Conservation (phyloP, 257 asterid species). For the Nicotiana noctiflora region DNA sequence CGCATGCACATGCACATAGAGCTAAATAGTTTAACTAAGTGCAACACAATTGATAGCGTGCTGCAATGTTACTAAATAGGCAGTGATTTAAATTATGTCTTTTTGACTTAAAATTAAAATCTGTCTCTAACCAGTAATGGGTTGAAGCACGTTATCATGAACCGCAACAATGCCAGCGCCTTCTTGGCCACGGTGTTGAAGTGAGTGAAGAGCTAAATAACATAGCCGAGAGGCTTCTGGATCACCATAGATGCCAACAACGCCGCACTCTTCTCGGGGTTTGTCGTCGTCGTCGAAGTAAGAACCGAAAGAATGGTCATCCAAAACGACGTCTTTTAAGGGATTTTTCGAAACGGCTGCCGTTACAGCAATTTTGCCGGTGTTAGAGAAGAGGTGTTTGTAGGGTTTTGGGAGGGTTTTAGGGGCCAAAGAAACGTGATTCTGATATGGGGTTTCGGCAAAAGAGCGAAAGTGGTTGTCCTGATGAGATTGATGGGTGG, state of each 20-base stretch:
- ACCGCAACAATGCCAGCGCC: slow-evolving; percentile 90
- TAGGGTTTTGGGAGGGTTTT: slow-evolving; percentile 30
- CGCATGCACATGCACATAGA: too few species aligned
- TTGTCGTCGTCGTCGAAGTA: slow-evolving; percentile 33
- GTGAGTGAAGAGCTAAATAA: slow-evolving; percentile 80
- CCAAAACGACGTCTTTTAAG: slow-evolving; percentile 31
- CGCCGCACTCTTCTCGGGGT: slow-evolving; percentile 92
- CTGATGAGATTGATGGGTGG: slow-evolving; percentile 16
- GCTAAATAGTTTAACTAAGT: too few species aligned
- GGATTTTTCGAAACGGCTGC: slow-evolving; percentile 36
- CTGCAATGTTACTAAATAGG: too few species aligned
- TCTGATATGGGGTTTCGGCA: neutral
- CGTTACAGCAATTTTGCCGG: too few species aligned
- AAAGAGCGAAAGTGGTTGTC: slow-evolving; percentile 10
- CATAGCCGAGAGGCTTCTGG: slow-evolving; percentile 83
- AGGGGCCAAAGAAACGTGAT: slow-evolving; percentile 5
- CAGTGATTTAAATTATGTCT: too few species aligned
- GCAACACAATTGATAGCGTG: too few species aligned
- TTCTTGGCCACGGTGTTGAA: slow-evolving; percentile 94
- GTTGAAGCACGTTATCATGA: slow-evolving; percentile 50
- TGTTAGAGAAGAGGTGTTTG: slow-evolving; percentile 4
- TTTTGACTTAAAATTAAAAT: too few species aligned
- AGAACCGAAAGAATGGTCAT: neutral
- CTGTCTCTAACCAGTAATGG: slow-evolving; percentile 30
- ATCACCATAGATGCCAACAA: slow-evolving; percentile 89